Evolutionary conservation across 768 basidiomycete species (phyloP), one percentile per base, ranked within the genome.

Genomic region (Macrocybe gigantea): DNA sequence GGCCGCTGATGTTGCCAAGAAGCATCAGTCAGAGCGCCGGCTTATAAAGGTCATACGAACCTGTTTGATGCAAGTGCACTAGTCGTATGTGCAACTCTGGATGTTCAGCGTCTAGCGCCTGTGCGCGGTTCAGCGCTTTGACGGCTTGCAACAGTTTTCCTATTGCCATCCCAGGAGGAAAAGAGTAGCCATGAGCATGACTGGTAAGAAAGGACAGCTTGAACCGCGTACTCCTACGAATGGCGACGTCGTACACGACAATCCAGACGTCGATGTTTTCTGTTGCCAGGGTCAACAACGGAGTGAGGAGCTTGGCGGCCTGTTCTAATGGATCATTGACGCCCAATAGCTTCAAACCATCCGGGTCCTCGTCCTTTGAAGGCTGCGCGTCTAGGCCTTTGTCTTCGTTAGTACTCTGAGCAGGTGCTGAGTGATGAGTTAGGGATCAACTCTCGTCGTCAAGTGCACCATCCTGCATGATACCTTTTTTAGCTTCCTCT

Each of bases 71-170:
- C 61, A 91, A 73, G 57, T 92, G 77, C 4, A 86, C 71, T 36
- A 85, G 62, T 33, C 90, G 80, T 12, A 82, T 54, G 57, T 94
- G 90, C 14, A 95, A 65, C 45, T 83, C 79, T 0, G 92, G 78
- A 48, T 83, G 60, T 11, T 79, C 66, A 0, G 77, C 52, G 45
- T 81, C 72, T 8, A 91, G 53, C 3, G 68, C 58, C 12, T 70
- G 69, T 0, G 85, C 88, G 5, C 65, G 69, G 8, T 68, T 70
- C 4, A 97, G 74, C 0, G 87, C 88, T 54, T 74, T 73, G 3
- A 81, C 63, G 0, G 93, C 93, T 56, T 91, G 88, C 33, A 94
- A 67, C 50, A 83, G 80, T 63, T 91, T 90, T 60, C 81, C 93
- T 93, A 53, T 22, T 22, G 37, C n/a, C 12, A 35, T 47, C 35